A percentile compares a stretch with the other conserved stretches of the same genome.
These are phyloP conservation scores for Sherardia arvensis DNA, from an alignment of 257 asterid genomes.

Conservation along the genomic window DNA sequence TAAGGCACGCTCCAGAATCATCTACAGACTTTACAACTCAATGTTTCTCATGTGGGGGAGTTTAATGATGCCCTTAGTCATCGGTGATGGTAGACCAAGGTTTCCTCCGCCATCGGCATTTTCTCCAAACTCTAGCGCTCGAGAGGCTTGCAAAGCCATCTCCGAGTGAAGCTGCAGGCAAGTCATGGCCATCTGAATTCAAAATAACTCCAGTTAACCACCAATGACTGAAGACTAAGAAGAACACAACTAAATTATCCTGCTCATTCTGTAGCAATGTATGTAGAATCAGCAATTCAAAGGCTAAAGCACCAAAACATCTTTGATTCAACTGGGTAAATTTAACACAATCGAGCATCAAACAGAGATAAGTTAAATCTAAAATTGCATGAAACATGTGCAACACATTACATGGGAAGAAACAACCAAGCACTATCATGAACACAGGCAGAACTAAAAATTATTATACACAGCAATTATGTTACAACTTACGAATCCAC, in stretches of 20 bases:
- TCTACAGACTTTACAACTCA: neutral
- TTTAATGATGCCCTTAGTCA: constrained; percentile 35
- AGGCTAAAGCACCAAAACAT: neutral
- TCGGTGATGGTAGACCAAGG: constrained; percentile 36
- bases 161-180: constrained; percentile 91
- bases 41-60: constrained; percentile 31
- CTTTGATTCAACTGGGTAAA: neutral
- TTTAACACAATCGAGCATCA: neutral
- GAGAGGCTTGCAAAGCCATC: constrained; percentile 83
- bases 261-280: neutral
- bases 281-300: neutral
- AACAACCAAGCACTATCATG: too few relatives aligned
- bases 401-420: too few relatives aligned
- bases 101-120: constrained; percentile 18
- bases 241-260: neutral
- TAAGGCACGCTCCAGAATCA: too few relatives aligned
- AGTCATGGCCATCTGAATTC: constrained; percentile 70
- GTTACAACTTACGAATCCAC: too few relatives aligned
- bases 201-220: constrained; percentile 1
- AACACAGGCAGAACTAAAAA: too few relatives aligned
- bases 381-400: neutral
- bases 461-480: too few relatives aligned
- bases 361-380: neutral
- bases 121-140: constrained; percentile 53
- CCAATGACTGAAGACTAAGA: neutral